phyloP scores from a whole-genome alignment of 2,329 filamentous ascomycete species.

The Fusarium sp. region DNA sequence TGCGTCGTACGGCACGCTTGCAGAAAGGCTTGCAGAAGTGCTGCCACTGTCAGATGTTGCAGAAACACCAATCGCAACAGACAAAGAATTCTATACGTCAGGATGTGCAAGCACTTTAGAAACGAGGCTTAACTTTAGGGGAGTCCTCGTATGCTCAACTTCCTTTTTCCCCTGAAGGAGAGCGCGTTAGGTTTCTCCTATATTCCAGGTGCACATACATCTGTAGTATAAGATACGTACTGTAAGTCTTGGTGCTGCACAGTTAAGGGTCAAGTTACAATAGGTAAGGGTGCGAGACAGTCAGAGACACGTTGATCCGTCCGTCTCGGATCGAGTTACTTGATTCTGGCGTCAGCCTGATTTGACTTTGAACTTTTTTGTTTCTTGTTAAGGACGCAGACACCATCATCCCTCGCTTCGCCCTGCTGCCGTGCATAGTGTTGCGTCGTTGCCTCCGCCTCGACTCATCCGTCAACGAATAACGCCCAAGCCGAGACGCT shows the following conservation, averaged over 20 bases:
- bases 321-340: constrained; percentile 33
- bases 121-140: constrained; percentile 18
- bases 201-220: not conserved
- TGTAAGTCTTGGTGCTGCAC: constrained; percentile 23
- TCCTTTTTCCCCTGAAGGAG: constrained; percentile 20
- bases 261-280: constrained; percentile 25
- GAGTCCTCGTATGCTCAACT: constrained; percentile 5
- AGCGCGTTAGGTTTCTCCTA: constrained; percentile 24
- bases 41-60: constrained; percentile 31
- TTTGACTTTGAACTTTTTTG: constrained; percentile 1
- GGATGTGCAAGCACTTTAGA: constrained; percentile 43
- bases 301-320: not conserved
- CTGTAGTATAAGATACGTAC: not conserved
- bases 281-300: constrained; percentile 36
- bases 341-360: constrained; percentile 27
- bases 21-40: constrained; percentile 37
- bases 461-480: constrained; percentile 18
- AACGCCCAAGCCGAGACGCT: constrained; percentile 25
- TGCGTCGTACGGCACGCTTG: constrained; percentile 26
- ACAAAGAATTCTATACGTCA: constrained; percentile 18
- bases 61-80: constrained; percentile 28
- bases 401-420: constrained; percentile 35
- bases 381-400: constrained; percentile 32
- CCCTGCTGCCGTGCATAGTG: constrained; percentile 31
- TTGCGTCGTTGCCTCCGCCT: constrained; percentile 35